A percentile compares a stretch with the other conserved stretches of the same genome.
phyloP scores from a whole-genome alignment of 106 monocot species.

The Hemerocallis citrina region DNA sequence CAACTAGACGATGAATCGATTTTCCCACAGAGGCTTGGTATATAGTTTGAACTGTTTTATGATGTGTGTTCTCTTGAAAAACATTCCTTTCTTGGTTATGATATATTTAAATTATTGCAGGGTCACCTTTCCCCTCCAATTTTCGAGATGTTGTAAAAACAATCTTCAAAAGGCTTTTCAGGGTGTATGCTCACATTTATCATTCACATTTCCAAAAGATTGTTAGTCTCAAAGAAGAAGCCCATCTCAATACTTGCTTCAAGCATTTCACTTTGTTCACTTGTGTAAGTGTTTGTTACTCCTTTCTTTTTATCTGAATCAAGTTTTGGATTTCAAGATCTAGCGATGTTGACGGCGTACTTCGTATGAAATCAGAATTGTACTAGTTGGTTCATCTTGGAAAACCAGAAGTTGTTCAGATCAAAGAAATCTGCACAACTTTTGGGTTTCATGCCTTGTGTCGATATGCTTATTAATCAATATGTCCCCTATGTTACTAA shows the following conservation, averaged over 20 bases:
- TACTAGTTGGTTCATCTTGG: neutral
- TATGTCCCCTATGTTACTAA: no score
- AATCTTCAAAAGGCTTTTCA: constrained; percentile 88
- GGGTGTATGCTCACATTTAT: constrained; percentile 96
- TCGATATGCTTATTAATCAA: neutral
- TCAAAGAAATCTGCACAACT: neutral
- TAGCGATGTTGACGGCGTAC: neutral
- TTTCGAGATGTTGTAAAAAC: constrained; percentile 73
- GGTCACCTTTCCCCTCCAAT: constrained; percentile 82
- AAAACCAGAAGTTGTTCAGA: neutral
- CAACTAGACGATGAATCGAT: constrained; percentile 92
- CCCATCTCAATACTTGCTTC: constrained; percentile 99
- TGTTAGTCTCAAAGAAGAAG: constrained; percentile 84
- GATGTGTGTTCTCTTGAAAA: neutral
- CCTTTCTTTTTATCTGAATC: no score
- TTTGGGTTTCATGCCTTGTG: neutral
- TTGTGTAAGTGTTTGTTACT: constrained; percentile 51
- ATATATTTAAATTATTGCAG: constrained; percentile 27
- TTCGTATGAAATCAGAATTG: neutral
- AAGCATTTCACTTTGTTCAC: constrained; percentile 92
- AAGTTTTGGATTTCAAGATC: neutral
- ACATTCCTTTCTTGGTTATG: neutral
- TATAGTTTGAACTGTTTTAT: no score
- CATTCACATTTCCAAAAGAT: constrained; percentile 99
- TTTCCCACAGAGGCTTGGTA: constrained; percentile 78